These are phyloP conservation scores for Platanthera zijinensis DNA, from an alignment of 106 monocot genomes.

Conservation along the genomic window DNA sequence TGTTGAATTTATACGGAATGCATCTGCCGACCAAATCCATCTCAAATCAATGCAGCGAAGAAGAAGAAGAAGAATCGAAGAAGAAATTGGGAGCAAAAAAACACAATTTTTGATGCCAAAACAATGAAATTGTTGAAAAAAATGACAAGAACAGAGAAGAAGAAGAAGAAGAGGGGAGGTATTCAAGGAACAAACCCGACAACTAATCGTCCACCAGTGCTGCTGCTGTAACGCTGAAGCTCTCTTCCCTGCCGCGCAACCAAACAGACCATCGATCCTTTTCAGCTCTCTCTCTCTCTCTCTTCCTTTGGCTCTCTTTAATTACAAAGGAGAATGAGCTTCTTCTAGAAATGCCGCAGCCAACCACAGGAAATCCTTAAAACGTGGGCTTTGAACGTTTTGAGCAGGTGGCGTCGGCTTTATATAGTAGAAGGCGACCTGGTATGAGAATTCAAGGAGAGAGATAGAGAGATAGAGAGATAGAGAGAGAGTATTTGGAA, in stretches of 20 bases:
- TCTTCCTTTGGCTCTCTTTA: background rate
- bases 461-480: too few species aligned
- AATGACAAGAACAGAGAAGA: background rate
- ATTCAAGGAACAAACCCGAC: conserved; percentile 28
- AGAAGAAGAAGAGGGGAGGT: background rate
- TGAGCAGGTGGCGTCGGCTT: too few species aligned
- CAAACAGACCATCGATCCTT: conserved; percentile 7
- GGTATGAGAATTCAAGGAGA: too few species aligned
- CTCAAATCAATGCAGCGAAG: background rate
- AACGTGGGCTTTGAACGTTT: too few species aligned
- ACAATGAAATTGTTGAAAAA: background rate
- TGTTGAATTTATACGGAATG: conserved; percentile 55
- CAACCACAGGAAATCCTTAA: background rate
- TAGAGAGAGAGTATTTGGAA: too few species aligned
- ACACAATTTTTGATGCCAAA: background rate
- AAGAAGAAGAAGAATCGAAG: background rate
- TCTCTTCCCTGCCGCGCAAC: conserved; percentile 14
- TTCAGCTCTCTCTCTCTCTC: background rate
- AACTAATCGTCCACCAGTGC: conserved; percentile 28
- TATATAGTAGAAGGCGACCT: too few species aligned
- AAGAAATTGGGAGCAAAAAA: background rate
- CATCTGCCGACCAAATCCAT: conserved; percentile 31
- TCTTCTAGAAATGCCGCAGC: background rate
- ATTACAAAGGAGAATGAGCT: background rate
- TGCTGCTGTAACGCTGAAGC: conserved; percentile 16